Base-by-base conservation (phyloP, 129 eudicot genomes). In the Ambrosia artemisiifolia region DNA sequence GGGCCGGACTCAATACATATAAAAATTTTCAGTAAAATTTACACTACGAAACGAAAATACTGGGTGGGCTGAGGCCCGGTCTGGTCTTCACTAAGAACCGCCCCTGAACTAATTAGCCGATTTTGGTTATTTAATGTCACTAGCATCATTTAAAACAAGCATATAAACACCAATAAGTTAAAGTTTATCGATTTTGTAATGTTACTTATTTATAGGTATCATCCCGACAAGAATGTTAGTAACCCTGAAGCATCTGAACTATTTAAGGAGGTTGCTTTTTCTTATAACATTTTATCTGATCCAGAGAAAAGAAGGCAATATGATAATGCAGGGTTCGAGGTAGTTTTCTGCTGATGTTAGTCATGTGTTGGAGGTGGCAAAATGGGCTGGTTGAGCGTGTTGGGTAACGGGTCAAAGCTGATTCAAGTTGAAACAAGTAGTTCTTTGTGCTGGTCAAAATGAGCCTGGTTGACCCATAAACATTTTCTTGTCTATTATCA, bases 201-300 rank as follows among this genome's bases (percentile, higher is more conserved):
- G 20, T 72, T 20, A 70, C 63, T 53, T 46, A 42, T 76, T 48
- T 57, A 66, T 80, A 92, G 97, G 91, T 86, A 86, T 76, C 97
- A 92, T 72, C 97, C 97, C 0, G 97, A 92, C 80, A 92, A 92
- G 82, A 92, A 92, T 80, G 93, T 86, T 49, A 85, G 75, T 74
- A 92, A 92, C 69, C 97, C 97, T 70, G 94, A 88, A 80, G 97
- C 97, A 55, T 79, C 96, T 2, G 97, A 92, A 62, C 88, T 88
- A 36, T 92, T 92, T 72, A 92, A 92, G 76, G 97, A 92, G 83
- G 96, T 92, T 88, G 96, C 97, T 47, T 88, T 76, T 83, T 92
- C 97, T 32, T 92, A 92, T 79, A 86, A 78, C 80, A 85, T 92
- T 63, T 75, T 92, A 72, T 86, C 97, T 24, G 96, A 88, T 85